Percentiles rank a stretch among this genome's conserved stretches.
These are phyloP conservation scores for Fusarium sp. DNA, from an alignment of 2,329 filamentous ascomycete species.

Conservation along the genomic window DNA sequence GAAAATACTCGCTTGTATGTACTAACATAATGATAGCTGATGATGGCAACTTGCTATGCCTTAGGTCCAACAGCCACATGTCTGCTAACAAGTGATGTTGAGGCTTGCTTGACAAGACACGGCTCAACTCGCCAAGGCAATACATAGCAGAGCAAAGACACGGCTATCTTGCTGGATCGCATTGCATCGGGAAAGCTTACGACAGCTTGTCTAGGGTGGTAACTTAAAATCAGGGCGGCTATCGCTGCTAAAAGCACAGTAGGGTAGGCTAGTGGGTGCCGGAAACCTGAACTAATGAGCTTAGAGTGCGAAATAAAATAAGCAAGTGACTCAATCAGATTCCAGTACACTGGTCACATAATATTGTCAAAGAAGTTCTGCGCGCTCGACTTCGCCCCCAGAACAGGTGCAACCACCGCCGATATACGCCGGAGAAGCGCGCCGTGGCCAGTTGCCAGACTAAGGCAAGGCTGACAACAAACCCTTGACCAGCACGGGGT, in stretches of 20 bases:
- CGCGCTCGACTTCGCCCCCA: slow-evolving; percentile 11
- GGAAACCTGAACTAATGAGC: neutral
- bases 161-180: slow-evolving; percentile 8
- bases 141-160: slow-evolving; percentile 26
- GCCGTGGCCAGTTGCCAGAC: slow-evolving; percentile 8
- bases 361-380: neutral
- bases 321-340: fast-evolving
- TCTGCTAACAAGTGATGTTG: neutral
- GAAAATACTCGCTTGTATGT: neutral
- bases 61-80: neutral
- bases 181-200: slow-evolving; percentile 17
- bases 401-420: slow-evolving; percentile 21
- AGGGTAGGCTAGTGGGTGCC: neutral
- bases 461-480: slow-evolving; percentile 35
- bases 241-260: slow-evolving; percentile 10
- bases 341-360: neutral
- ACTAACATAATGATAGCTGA: neutral
- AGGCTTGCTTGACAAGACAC: neutral
- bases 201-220: slow-evolving; percentile 21
- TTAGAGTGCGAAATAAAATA: neutral
- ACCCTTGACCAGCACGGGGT: slow-evolving; percentile 11
- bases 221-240: slow-evolving; percentile 28
- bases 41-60: neutral
- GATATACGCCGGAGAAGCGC: slow-evolving; percentile 31
- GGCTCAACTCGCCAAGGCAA: slow-evolving; percentile 3